Conservation (phyloP, 805 yeast species). For the Ogataea salicorniae region DNA sequence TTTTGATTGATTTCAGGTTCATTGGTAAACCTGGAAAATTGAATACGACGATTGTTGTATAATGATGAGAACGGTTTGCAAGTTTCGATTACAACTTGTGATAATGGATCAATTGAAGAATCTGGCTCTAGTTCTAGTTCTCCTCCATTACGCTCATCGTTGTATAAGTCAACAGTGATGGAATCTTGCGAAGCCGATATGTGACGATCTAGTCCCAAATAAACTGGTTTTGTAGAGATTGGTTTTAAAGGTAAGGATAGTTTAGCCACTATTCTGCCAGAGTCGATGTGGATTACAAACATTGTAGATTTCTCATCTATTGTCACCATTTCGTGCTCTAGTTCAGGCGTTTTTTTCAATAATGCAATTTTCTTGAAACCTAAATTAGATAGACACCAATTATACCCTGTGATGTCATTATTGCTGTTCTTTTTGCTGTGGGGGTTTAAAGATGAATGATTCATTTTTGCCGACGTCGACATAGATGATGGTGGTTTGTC, state of each 20-base stretch:
- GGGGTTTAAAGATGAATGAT: neutral
- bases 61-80: slow-evolving; percentile 32
- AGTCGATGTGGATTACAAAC: slow-evolving; percentile 11
- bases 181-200: neutral
- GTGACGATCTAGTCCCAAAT: neutral
- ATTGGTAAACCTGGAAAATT: slow-evolving; percentile 16
- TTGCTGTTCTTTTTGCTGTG: too few relatives aligned
- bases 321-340: slow-evolving; percentile 19
- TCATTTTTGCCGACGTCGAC: neutral
- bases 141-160: neutral
- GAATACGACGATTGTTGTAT: slow-evolving; percentile 21
- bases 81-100: slow-evolving; percentile 54
- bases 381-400: slow-evolving; percentile 43
- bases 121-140: slow-evolving; percentile 4
- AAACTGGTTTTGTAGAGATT: neutral
- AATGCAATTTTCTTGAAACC: slow-evolving; percentile 19
- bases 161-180: neutral
- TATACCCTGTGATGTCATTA: slow-evolving; percentile 9
- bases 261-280: slow-evolving; percentile 21
- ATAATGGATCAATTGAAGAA: slow-evolving; percentile 31
- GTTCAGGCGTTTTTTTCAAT: neutral
- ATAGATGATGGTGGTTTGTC: neutral
- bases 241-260: slow-evolving; percentile 4
- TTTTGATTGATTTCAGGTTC: neutral
- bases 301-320: slow-evolving; percentile 21